Evolutionary conservation across 345 rosid species (phyloP).

Genomic region (Lepidium aucheri): DNA sequence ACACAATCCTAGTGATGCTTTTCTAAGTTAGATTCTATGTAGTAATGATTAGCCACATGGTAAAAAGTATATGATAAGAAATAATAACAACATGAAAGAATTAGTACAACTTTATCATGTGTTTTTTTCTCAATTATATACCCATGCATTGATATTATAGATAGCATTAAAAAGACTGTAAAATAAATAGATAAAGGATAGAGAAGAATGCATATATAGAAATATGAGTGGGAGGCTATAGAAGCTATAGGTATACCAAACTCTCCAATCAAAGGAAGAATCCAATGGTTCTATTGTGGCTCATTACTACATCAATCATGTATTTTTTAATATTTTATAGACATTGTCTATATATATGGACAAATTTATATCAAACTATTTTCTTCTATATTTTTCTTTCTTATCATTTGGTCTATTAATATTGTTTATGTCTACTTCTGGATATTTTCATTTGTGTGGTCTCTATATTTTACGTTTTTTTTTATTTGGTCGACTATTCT

Average conservation of each 20-base stretch:
- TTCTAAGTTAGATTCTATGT: background rate
- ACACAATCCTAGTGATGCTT: background rate
- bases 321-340: background rate
- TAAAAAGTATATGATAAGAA: background rate
- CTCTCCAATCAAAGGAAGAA: conserved; percentile 21
- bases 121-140: background rate
- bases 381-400: background rate
- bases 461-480: background rate
- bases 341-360: background rate
- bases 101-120: background rate
- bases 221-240: background rate
- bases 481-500: background rate
- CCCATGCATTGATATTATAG: background rate
- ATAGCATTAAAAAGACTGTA: background rate
- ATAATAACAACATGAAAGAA: background rate
- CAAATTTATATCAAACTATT: background rate
- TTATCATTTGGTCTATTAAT: background rate
- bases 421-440: background rate
- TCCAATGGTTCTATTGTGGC: conserved; percentile 14
- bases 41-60: background rate
- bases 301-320: conserved; percentile 6
- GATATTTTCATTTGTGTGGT: background rate
- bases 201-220: background rate
- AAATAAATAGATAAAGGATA: background rate
- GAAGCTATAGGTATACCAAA: conserved; percentile 26